Conservation (phyloP, 129 eudicot species). For the Arctium minus region DNA sequence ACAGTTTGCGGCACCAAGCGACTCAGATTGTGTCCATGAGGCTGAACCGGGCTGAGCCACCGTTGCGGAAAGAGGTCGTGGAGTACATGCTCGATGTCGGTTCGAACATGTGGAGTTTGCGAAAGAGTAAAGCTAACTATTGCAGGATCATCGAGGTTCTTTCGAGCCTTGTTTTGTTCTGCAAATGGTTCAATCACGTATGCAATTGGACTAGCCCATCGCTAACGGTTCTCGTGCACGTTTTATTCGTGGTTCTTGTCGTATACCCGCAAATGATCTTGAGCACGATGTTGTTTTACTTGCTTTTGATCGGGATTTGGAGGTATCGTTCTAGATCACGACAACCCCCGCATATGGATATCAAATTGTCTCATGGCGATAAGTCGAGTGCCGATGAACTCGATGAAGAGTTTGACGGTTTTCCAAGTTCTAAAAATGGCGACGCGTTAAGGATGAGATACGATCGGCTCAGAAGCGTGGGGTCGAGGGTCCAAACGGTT, state of each 20-base stretch:
- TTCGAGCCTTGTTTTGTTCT: neutral
- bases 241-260: slow-evolving; percentile 17
- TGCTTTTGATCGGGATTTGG: slow-evolving; percentile 20
- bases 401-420: slow-evolving; percentile 32
- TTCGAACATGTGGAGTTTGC: slow-evolving; percentile 32
- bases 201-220: slow-evolving; percentile 27
- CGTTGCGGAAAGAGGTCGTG: slow-evolving; percentile 33
- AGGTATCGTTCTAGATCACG: slow-evolving; percentile 22
- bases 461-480: slow-evolving; percentile 30
- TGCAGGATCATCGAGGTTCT: slow-evolving; percentile 23
- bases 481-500: slow-evolving; percentile 30
- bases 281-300: slow-evolving; percentile 2
- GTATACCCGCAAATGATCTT: slow-evolving; percentile 18
- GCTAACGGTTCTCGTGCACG: slow-evolving; percentile 2
- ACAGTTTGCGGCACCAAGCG: slow-evolving; percentile 34
- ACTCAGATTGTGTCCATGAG: slow-evolving; percentile 23
- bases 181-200: slow-evolving; percentile 12
- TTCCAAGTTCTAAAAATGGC: slow-evolving; percentile 22
- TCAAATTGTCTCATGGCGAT: slow-evolving; percentile 25
- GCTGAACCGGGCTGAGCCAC: slow-evolving; percentile 33
- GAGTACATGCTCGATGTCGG: slow-evolving; percentile 44
- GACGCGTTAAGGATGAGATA: slow-evolving; percentile 26
- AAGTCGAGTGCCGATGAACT: slow-evolving; percentile 17
- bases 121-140: slow-evolving; percentile 34
- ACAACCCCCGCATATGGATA: slow-evolving; percentile 39